Percentiles rank a stretch among this genome's conserved stretches.
Conservation (phyloP, 257 asterid genomes). For the Scutellaria minor region DNA sequence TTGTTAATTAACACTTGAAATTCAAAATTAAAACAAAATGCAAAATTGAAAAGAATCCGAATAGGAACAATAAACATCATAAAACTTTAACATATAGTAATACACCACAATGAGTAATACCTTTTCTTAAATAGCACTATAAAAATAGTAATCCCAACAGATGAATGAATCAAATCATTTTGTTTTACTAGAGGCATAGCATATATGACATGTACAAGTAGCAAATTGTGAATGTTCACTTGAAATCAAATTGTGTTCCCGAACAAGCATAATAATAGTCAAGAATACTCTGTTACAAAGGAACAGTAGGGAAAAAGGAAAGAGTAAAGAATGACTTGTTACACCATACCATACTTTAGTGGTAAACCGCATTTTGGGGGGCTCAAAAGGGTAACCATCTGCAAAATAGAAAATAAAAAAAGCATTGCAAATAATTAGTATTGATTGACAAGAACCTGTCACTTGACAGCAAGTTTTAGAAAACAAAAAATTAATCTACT, state of each 20-base stretch:
- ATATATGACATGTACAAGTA: background rate
- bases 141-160: background rate
- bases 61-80: background rate
- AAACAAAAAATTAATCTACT: background rate
- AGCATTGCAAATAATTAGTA: background rate
- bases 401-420: slow-evolving; percentile 40
- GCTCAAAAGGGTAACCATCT: slow-evolving; percentile 98
- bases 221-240: slow-evolving; percentile 17
- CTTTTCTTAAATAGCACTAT: slow-evolving; percentile 7
- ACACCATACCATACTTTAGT: slow-evolving; percentile 96
- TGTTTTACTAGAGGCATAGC: background rate
- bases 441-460: background rate
- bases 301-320: slow-evolving; percentile 25
- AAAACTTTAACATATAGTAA: background rate
- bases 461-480: slow-evolving; percentile 7
- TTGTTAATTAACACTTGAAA: background rate
- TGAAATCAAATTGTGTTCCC: background rate
- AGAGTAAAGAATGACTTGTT: slow-evolving; percentile 22
- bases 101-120: background rate
- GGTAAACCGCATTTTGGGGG: slow-evolving; percentile 88
- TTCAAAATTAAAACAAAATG: background rate
- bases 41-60: background rate
- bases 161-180: background rate
- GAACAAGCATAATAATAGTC: slow-evolving; percentile 23
- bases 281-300: slow-evolving; percentile 23